phyloP scores from a whole-genome alignment of 148 eudicot genomes.

The Fagopyrum tataricum region DNA sequence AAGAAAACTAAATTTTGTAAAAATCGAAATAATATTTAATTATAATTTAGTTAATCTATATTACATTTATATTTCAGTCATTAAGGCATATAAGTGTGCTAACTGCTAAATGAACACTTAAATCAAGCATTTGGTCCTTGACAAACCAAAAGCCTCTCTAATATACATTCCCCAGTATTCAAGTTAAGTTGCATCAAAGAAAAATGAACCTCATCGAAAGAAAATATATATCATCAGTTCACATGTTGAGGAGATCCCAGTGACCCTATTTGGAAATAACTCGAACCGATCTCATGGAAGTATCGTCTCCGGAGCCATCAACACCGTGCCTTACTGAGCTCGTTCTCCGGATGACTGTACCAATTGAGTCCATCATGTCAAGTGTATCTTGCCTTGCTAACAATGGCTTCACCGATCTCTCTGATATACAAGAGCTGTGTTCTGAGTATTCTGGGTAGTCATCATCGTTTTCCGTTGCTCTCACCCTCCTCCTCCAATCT shows the following conservation, averaged over 20 bases:
- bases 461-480: conserved; percentile 15
- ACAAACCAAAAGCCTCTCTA: no score
- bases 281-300: background rate
- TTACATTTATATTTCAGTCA: no score
- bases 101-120: no score
- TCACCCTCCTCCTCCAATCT: conserved; percentile 55
- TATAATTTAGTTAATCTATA: no score
- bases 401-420: background rate
- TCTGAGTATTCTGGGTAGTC: background rate
- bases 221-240: background rate
- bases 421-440: background rate
- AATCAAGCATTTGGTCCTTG: no score
- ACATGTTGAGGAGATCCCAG: background rate
- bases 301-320: background rate
- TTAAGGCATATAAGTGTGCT: no score
- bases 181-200: background rate
- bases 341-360: background rate
- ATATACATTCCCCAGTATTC: background rate
- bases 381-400: background rate
- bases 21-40: no score
- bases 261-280: background rate
- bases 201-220: background rate
- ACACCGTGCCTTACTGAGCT: background rate
- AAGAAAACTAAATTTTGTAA: no score
- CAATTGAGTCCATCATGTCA: background rate